These are phyloP conservation scores for Linnemannia exigua DNA, from an alignment of 192 early-diverging fungal genomes.

Conservation along the genomic window DNA sequence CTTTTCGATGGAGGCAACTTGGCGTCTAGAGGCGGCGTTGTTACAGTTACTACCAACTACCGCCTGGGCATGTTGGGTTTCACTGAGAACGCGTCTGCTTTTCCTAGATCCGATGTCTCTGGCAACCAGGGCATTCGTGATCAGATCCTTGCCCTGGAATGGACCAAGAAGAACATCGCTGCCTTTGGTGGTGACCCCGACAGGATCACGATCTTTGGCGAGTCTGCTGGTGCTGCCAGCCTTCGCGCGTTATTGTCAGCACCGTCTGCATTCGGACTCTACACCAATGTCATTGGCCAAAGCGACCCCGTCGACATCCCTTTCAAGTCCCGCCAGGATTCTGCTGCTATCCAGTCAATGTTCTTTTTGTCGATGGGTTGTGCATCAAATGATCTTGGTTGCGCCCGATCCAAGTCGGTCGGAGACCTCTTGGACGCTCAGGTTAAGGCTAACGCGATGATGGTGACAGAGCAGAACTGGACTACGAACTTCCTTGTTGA, in stretches of 20 bases:
- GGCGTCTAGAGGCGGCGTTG: slow-evolving; percentile 22
- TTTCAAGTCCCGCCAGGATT: slow-evolving; percentile 6
- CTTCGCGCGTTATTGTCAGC: slow-evolving; percentile 46
- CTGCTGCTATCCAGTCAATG: background rate
- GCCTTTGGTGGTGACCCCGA: slow-evolving; percentile 68
- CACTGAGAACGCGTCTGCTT: slow-evolving; percentile 2
- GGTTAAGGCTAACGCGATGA: slow-evolving; percentile 7
- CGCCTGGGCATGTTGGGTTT: slow-evolving; percentile 67
- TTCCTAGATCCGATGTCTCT: background rate
- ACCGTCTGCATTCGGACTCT: slow-evolving; percentile 51
- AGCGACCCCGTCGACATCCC: slow-evolving; percentile 38
- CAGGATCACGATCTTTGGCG: slow-evolving; percentile 62
- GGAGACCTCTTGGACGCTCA: slow-evolving; percentile 19
- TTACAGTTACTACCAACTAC: slow-evolving; percentile 65
- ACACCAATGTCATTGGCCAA: slow-evolving; percentile 45
- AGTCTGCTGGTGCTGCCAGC: slow-evolving; percentile 60
- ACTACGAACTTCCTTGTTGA: background rate
- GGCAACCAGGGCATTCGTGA: slow-evolving; percentile 55
- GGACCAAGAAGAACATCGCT: slow-evolving; percentile 67
- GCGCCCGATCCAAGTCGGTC: slow-evolving; percentile 11
- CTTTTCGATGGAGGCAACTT: slow-evolving; percentile 26
- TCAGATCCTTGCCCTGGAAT: slow-evolving; percentile 63
- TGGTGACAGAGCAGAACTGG: slow-evolving; percentile 16
- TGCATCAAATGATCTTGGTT: background rate
- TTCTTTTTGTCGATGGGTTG: slow-evolving; percentile 18